Percentiles rank a stretch among this genome's conserved stretches.
These are phyloP conservation scores for Apiosordaria backusii DNA, from an alignment of 495 filamentous ascomycete species.

Conservation along the genomic window DNA sequence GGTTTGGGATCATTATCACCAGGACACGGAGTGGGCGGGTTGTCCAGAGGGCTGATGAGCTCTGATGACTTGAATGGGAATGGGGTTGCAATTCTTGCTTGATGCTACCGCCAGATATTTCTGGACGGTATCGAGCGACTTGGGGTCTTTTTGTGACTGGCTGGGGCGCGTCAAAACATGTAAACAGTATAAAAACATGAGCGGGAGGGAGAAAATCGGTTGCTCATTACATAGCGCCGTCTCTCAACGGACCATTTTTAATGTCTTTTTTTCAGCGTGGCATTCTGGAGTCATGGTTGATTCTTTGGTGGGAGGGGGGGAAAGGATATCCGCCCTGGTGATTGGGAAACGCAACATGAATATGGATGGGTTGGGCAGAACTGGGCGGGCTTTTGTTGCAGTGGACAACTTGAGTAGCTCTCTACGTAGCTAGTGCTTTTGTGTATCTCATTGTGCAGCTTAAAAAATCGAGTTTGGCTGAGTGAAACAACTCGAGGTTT, in stretches of 20 bases:
- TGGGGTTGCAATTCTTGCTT: background rate
- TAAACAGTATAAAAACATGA: background rate
- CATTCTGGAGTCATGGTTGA: constrained; percentile 4
- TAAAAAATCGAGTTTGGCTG: background rate
- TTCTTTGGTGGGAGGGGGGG: background rate
- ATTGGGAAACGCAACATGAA: background rate
- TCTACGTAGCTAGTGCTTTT: background rate
- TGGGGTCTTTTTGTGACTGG: background rate
- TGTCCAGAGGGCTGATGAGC: no score
- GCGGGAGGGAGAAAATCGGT: background rate
- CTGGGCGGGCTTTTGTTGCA: background rate
- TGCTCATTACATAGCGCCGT: background rate
- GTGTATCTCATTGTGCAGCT: background rate
- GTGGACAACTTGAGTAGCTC: background rate
- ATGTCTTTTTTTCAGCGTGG: background rate
- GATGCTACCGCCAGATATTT: background rate
- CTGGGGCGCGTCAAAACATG: background rate
- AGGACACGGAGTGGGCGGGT: no score
- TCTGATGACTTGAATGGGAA: no score
- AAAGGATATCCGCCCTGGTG: background rate
- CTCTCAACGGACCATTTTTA: background rate
- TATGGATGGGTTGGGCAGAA: background rate
- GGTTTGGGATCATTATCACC: background rate
- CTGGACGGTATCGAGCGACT: background rate
- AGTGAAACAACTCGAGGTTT: background rate